These are phyloP conservation scores for Blastobotrys chiropterorum DNA, from an alignment of 805 yeast genomes.

Conservation along the genomic window DNA sequence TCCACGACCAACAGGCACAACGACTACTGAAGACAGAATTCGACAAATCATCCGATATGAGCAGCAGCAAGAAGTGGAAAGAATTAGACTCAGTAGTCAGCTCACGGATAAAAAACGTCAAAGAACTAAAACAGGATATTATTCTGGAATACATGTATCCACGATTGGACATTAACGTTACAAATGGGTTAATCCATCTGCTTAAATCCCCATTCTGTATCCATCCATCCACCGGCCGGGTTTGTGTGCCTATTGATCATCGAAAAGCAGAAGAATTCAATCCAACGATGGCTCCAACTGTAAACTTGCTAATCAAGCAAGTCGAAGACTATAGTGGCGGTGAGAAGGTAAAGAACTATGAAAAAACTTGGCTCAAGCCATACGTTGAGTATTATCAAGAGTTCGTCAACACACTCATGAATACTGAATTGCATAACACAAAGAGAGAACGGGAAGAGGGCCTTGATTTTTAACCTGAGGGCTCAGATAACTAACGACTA, in stretches of 20 bases:
- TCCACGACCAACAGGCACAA: slow-evolving; percentile 37
- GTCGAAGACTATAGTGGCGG: slow-evolving; percentile 36
- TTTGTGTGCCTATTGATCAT: slow-evolving; percentile 72
- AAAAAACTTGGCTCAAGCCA: slow-evolving; percentile 63
- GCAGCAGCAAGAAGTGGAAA: slow-evolving; percentile 68
- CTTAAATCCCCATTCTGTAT: slow-evolving; percentile 94
- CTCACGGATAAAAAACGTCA: slow-evolving; percentile 32
- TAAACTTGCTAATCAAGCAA: slow-evolving; percentile 57
- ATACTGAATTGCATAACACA: slow-evolving; percentile 42
- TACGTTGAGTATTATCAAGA: slow-evolving; percentile 60
- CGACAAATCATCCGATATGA: slow-evolving; percentile 45
- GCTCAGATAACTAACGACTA: too few species aligned
- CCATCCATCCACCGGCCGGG: slow-evolving; percentile 92
- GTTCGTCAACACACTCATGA: slow-evolving; percentile 52
- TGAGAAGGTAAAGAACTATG: slow-evolving; percentile 39
- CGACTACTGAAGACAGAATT: slow-evolving; percentile 53
- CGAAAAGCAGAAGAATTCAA: slow-evolving; percentile 47
- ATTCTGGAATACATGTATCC: slow-evolving; percentile 81
- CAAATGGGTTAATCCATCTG: slow-evolving; percentile 83
- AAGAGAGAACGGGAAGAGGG: slow-evolving; percentile 39
- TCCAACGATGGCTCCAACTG: slow-evolving; percentile 75
- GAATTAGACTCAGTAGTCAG: slow-evolving; percentile 49
- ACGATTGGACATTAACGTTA: slow-evolving; percentile 86
- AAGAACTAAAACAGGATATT: slow-evolving; percentile 74
- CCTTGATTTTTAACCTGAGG: not conserved